Conservation (phyloP, 345 rosid species). For the Linum trigynum region DNA sequence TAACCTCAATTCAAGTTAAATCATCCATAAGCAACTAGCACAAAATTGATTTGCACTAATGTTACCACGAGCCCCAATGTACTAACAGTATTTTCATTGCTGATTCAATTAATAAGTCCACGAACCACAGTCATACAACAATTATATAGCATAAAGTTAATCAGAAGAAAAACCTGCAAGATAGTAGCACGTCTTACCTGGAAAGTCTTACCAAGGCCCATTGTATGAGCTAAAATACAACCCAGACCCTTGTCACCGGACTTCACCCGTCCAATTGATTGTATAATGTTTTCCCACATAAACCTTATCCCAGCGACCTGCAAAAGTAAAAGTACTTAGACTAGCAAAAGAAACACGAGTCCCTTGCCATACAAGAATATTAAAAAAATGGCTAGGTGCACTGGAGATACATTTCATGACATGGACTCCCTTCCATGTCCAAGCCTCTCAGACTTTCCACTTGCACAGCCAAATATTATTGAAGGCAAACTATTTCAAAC, state of each 20-base stretch:
- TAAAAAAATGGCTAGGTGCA: not conserved
- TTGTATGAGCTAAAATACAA: constrained; percentile 96
- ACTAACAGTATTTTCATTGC: too few relatives aligned
- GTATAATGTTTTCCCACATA: constrained; percentile 97
- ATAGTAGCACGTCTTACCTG: constrained; percentile 44
- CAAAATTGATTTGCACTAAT: too few relatives aligned
- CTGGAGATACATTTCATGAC: not conserved
- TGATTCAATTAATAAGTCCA: too few relatives aligned
- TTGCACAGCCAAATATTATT: constrained; percentile 1
- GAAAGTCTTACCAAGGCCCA: constrained; percentile 99
- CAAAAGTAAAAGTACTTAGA: constrained; percentile 17
- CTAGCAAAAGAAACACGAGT: constrained; percentile 2
- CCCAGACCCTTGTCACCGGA: constrained; percentile 98
- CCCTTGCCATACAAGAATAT: not conserved
- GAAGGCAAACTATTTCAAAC: not conserved
- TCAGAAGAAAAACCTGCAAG: not conserved
- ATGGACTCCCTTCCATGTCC: not conserved
- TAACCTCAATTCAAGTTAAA: too few relatives aligned
- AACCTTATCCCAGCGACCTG: constrained; percentile 94
- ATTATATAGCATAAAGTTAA: too few relatives aligned
- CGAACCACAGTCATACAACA: too few relatives aligned
- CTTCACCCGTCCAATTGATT: constrained; percentile 70
- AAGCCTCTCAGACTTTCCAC: not conserved
- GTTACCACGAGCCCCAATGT: too few relatives aligned
- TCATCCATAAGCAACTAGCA: too few relatives aligned